Conservation (phyloP, 768 basidiomycete genomes). For the Naematelia aurantialba region DNA sequence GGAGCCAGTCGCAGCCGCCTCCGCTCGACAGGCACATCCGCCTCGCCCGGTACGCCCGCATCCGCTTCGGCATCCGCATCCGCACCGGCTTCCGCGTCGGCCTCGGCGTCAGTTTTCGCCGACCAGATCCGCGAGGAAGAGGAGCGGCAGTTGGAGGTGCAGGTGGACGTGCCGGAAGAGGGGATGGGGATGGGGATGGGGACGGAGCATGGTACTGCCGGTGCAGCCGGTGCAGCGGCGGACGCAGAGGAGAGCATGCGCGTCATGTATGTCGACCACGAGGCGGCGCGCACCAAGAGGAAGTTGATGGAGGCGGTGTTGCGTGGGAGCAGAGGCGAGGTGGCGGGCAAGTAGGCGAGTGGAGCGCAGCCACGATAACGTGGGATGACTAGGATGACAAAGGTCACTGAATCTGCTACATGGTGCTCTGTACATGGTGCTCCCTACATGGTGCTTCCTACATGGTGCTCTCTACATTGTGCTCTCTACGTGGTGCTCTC, state of each 20-base stretch:
- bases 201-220: too few species aligned
- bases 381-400: background rate
- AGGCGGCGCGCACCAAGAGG: constrained; percentile 38
- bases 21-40: background rate
- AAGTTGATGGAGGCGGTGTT: constrained; percentile 37
- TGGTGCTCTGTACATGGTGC: too few species aligned
- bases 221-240: too few species aligned
- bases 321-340: background rate
- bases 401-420: too few species aligned
- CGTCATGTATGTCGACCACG: constrained; percentile 40
- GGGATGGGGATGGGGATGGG: too few species aligned
- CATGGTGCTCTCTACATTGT: too few species aligned
- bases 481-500: too few species aligned
- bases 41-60: background rate
- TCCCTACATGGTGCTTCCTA: too few species aligned
- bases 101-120: background rate
- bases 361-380: background rate
- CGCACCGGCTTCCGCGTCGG: background rate
- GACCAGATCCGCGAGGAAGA: constrained; percentile 5
- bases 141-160: constrained; percentile 1
- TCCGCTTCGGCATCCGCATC: background rate
- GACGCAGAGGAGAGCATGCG: constrained; percentile 35
- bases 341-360: too few species aligned
- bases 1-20: background rate
- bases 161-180: background rate